Percentiles rank a stretch among this genome's conserved stretches.
These are phyloP conservation scores for Croton laevigatus DNA, from an alignment of 441 rosid genomes.

Conservation along the genomic window DNA sequence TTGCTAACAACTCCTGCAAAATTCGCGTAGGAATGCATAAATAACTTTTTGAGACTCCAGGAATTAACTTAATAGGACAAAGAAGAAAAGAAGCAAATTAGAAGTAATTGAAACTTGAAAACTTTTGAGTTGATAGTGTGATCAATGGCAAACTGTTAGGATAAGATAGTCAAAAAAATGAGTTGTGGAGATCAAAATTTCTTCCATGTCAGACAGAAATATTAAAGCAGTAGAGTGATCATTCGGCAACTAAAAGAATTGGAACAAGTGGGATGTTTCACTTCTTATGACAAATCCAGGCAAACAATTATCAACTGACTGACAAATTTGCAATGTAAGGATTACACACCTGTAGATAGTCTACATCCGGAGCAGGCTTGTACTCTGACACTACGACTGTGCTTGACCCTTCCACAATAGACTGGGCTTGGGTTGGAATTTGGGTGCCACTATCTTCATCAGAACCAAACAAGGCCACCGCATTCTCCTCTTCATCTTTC, in stretches of 20 bases:
- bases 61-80: neutral
- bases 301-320: neutral
- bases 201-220: neutral
- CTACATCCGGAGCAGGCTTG: constrained; percentile 77
- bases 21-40: neutral
- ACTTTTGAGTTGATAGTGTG: neutral
- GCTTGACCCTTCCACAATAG: constrained; percentile 73
- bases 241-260: neutral
- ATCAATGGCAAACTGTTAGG: no score
- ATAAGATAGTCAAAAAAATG: neutral
- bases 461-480: constrained; percentile 42
- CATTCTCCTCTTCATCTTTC: constrained; percentile 43
- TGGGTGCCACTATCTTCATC: constrained; percentile 54
- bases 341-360: constrained; percentile 72
- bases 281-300: neutral
- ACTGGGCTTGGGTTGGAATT: constrained; percentile 69
- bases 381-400: constrained; percentile 53
- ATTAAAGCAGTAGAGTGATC: neutral
- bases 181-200: neutral
- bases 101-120: neutral
- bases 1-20: constrained; percentile 83
- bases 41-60: neutral
- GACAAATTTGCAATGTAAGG: constrained; percentile 11
- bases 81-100: neutral
- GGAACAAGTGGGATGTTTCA: neutral